Evolutionary conservation across 2,329 filamentous ascomycete genomes (phyloP), one percentile per base, ranked within the genome.

Genomic region (Penicillium vulpinum): DNA sequence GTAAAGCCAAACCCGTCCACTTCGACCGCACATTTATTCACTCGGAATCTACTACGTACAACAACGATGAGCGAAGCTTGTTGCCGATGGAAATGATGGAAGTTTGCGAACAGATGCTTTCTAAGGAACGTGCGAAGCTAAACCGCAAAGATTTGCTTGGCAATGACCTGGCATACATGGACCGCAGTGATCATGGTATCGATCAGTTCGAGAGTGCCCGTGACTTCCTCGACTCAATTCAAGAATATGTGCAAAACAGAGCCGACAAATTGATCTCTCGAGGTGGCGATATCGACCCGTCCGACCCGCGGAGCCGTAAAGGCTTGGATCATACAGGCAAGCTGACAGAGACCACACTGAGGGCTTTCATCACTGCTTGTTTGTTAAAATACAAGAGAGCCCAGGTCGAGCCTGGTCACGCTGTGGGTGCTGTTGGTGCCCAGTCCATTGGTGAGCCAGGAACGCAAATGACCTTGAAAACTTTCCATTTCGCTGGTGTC

Each of bases 401-500:
- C 1, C 90, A 91, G 63, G 90, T 96, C 21, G 92, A 99, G 72
- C 92, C 94, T 13, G 94, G 94, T 3, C 93, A 97, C 70, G 92
- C 94, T 5, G 94, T 99, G 0, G 94, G 94, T 61, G 94, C 94
- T 16, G 92, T 97, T 36, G 94, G 94, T 63, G 94, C 94, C 1
- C 94, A 99, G 75, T 97, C 93, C 1, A 99, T 99, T 67, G 94
- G 94, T 77, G 94, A 99, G 71, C 94, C 94, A 0, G 94, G 94
- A 73, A 99, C 94, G 0, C 94, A 99, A 76, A 99, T 99, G 94
- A 99, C 94, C 1, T 79, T 99, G 62, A 97, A 97, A 79, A 97
- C 94, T 72, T 97, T 97, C 86, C 94, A 97, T 89, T 99, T 99
- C 80, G 94, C 94, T 72, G 94, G 94, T 89, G 94, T 99, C 62